These are phyloP conservation scores for Bacidia gigantensis DNA, from an alignment of 495 filamentous ascomycete species.

Conservation along the genomic window DNA sequence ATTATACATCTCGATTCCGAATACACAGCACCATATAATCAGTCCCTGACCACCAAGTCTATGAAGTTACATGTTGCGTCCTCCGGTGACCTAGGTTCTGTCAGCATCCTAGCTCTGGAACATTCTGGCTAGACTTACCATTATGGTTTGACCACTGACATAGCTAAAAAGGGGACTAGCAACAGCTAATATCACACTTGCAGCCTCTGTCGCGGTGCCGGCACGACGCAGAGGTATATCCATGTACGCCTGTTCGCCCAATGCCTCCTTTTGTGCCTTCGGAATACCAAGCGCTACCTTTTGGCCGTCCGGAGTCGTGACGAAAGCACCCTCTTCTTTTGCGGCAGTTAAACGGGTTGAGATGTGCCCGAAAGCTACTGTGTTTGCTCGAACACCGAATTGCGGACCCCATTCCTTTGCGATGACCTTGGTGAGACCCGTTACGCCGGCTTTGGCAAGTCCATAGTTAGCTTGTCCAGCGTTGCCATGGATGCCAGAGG, in stretches of 20 bases:
- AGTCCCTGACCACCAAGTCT: no score
- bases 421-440: conserved; percentile 69
- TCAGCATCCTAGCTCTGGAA: neutral
- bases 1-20: no score
- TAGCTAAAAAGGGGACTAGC: conserved; percentile 69
- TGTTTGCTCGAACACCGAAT: conserved; percentile 74
- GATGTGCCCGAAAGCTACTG: conserved; percentile 41
- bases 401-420: conserved; percentile 84
- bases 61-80: conserved; percentile 68
- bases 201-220: conserved; percentile 66
- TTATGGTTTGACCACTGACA: conserved; percentile 70
- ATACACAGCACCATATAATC: no score
- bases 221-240: conserved; percentile 69
- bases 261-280: conserved; percentile 32
- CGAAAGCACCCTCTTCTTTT: conserved; percentile 68
- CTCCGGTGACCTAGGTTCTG: conserved; percentile 53
- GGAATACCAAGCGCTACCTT: conserved; percentile 72
- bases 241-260: conserved; percentile 28
- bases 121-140: conserved; percentile 4
- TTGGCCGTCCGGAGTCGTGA: conserved; percentile 59
- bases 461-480: conserved; percentile 78
- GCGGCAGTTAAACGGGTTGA: conserved; percentile 61
- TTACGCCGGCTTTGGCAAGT: conserved; percentile 67
- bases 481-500: conserved; percentile 70
- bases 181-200: conserved; percentile 62